A percentile compares a stretch with the other conserved stretches of the same genome.
phyloP scores from a whole-genome alignment of 768 basidiomycete species.

The Leucocoprinus birnbaumii region DNA sequence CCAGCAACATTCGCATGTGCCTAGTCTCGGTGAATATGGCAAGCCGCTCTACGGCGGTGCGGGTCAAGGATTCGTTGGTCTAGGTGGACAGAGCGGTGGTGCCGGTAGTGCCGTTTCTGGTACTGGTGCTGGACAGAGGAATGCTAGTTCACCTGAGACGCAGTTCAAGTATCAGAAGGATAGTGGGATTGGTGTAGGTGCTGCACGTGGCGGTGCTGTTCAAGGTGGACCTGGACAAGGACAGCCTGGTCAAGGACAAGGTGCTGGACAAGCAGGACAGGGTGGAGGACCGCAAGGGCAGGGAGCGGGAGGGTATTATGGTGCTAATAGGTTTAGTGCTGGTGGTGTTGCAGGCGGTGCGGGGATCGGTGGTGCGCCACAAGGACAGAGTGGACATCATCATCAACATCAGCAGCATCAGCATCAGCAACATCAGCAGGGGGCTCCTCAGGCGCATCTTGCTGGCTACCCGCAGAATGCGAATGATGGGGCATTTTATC shows the following conservation, averaged over 20 bases:
- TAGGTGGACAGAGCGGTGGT: slow-evolving; percentile 44
- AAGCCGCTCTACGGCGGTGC: slow-evolving; percentile 46
- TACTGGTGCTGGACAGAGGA: slow-evolving; percentile 42
- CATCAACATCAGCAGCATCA: too few species aligned
- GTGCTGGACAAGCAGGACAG: slow-evolving; percentile 38
- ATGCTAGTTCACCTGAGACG: slow-evolving; percentile 64
- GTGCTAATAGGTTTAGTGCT: slow-evolving; percentile 43
- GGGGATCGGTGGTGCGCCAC: slow-evolving; percentile 30
- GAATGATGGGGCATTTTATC: slow-evolving; percentile 69
- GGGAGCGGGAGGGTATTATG: slow-evolving; percentile 48
- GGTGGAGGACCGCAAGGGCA: slow-evolving; percentile 47
- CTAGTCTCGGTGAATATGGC: slow-evolving; percentile 41
- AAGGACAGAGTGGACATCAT: slow-evolving; percentile 39
- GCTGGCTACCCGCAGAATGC: slow-evolving; percentile 65
- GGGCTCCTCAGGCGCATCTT: slow-evolving; percentile 52
- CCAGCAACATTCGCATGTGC: slow-evolving; percentile 47
- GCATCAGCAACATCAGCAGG: slow-evolving; percentile 33
- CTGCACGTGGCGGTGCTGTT: slow-evolving; percentile 39
- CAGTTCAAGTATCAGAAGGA: slow-evolving; percentile 77
- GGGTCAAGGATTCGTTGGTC: slow-evolving; percentile 64
- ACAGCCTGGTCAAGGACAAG: slow-evolving; percentile 29
- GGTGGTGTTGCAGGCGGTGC: background rate
- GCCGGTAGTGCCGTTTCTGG: slow-evolving; percentile 34
- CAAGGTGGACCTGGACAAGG: slow-evolving; percentile 37
- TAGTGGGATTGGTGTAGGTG: slow-evolving; percentile 45